Percentiles rank a stretch among this genome's conserved stretches.
Evolutionary conservation across 176 grass and related monocot genomes (phyloP).

Genomic region (Juncus effusus): DNA sequence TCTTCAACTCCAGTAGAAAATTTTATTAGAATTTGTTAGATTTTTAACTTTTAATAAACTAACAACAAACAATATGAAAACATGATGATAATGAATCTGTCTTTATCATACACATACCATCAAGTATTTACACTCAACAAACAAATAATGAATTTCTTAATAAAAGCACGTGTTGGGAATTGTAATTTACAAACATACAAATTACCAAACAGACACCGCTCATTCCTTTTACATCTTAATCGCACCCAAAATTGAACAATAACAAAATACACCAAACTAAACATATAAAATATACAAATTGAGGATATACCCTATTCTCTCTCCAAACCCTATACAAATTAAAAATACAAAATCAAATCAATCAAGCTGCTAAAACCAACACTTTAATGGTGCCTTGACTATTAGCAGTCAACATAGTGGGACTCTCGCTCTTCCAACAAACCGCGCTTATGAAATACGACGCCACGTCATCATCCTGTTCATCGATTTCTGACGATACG

Average conservation of each 20-base stretch:
- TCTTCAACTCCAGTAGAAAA: no score
- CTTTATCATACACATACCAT: no score
- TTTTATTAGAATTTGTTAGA: no score
- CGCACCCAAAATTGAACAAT: conserved; percentile 18
- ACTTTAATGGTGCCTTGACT: conserved; percentile 99
- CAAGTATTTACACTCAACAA: no score
- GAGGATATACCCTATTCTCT: background rate
- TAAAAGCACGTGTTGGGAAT: no score
- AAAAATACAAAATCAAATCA: conserved; percentile 9
- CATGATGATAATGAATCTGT: no score
- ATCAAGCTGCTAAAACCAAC: conserved; percentile 85
- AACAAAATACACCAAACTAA: background rate
- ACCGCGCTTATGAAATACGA: conserved; percentile 98
- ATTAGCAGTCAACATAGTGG: conserved; percentile 94
- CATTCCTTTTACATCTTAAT: background rate
- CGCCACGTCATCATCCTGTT: conserved; percentile 69
- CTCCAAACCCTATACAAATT: background rate
- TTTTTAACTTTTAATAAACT: no score
- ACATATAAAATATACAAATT: conserved; percentile 31
- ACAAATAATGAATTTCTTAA: no score
- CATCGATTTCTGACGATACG: conserved; percentile 65
- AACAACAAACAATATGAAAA: no score
- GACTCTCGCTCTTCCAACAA: conserved; percentile 98
- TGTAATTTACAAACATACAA: no score
- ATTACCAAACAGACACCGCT: no score